These are phyloP conservation scores for Penicillium longicatenatum DNA, from an alignment of 495 filamentous ascomycete species.

Conservation along the genomic window DNA sequence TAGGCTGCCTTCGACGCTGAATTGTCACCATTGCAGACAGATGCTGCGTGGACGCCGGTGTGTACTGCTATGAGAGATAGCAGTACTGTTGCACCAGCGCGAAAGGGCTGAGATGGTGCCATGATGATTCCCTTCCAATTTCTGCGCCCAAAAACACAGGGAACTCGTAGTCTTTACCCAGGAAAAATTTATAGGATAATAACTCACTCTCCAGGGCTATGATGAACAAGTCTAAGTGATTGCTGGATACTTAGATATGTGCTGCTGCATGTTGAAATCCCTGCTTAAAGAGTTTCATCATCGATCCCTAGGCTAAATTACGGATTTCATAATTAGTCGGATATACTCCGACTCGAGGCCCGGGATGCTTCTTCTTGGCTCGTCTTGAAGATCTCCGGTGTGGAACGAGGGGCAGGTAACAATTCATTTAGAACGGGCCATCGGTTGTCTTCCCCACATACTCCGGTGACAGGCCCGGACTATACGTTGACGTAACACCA, in stretches of 20 bases:
- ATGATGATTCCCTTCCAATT: slow-evolving; percentile 8
- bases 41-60: slow-evolving; percentile 7
- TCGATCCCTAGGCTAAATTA: slow-evolving; percentile 11
- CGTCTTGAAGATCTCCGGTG: slow-evolving; percentile 3
- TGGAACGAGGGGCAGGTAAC: slow-evolving; percentile 6
- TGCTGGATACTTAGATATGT: slow-evolving; percentile 8
- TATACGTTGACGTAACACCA: slow-evolving; percentile 9
- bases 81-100: slow-evolving; percentile 9
- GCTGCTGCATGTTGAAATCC: slow-evolving; percentile 7
- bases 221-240: slow-evolving; percentile 7
- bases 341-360: neutral
- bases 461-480: slow-evolving; percentile 7
- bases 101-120: slow-evolving; percentile 8
- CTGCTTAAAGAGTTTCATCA: slow-evolving; percentile 2
- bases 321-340: slow-evolving; percentile 3
- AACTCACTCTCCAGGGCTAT: slow-evolving; percentile 5
- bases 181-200: slow-evolving; percentile 4
- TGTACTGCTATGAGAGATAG: slow-evolving; percentile 11
- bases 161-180: slow-evolving; percentile 5
- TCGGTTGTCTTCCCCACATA: slow-evolving; percentile 8
- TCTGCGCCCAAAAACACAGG: slow-evolving; percentile 7
- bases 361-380: neutral
- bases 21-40: slow-evolving; percentile 4
- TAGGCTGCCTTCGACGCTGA: slow-evolving; percentile 9
- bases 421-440: slow-evolving; percentile 8